Evolutionary conservation across 495 filamentous ascomycete species (phyloP).

Genomic region (Recurvomyces mirabilis): DNA sequence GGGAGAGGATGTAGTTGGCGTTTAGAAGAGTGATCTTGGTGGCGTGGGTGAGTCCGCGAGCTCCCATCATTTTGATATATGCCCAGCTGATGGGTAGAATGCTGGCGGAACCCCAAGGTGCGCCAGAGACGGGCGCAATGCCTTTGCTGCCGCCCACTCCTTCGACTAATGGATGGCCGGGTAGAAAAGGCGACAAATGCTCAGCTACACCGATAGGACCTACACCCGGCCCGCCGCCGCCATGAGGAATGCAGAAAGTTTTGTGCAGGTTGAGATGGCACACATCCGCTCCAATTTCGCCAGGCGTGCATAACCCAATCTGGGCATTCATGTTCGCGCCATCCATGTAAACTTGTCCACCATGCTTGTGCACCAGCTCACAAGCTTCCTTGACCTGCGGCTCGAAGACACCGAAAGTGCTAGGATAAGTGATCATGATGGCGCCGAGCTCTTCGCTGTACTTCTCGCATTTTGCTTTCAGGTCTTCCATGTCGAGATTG

Average conservation of each 20-base stretch:
- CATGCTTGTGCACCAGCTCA: conserved; percentile 72
- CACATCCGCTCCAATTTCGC: conserved; percentile 94
- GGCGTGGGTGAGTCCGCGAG: conserved; percentile 78
- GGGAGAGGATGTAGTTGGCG: conserved; percentile 93
- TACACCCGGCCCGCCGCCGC: conserved; percentile 89
- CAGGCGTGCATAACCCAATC: conserved; percentile 92
- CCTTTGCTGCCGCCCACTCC: conserved; percentile 51
- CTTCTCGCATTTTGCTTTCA: conserved; percentile 79
- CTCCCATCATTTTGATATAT: conserved; percentile 96
- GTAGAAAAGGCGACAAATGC: conserved; percentile 70
- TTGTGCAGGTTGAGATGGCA: conserved; percentile 98
- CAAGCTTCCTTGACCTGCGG: conserved; percentile 81
- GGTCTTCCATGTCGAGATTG: conserved; percentile 79
- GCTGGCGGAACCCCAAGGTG: conserved; percentile 82
- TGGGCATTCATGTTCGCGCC: conserved; percentile 99
- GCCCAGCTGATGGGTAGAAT: conserved; percentile 97
- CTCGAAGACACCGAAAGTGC: conserved; percentile 94
- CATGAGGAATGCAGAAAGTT: conserved; percentile 98
- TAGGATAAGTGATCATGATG: conserved; percentile 98
- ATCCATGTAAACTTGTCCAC: conserved; percentile 98
- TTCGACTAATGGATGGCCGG: conserved; percentile 52
- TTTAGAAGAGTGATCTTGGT: conserved; percentile 92
- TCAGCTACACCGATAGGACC: conserved; percentile 88
- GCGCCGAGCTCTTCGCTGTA: conserved; percentile 77
- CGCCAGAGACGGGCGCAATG: conserved; percentile 68